Base-by-base conservation (phyloP, 345 rosid genomes). In the Carallia pectinifolia region DNA sequence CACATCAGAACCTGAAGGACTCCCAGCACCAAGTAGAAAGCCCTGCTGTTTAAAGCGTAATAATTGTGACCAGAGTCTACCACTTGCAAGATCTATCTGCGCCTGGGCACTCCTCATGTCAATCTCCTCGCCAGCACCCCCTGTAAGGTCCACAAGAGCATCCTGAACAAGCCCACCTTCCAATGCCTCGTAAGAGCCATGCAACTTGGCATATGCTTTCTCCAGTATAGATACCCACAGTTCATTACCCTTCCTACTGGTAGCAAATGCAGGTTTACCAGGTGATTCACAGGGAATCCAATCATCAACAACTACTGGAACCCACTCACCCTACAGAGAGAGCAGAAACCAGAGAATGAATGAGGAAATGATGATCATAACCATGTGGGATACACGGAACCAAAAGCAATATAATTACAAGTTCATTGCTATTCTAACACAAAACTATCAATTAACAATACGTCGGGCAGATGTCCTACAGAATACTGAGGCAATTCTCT, bases 91-190 rank as follows among this genome's bases (percentile, higher is more conserved):
- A 84, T 96, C 99, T 78, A 96, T 92, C 81, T 96, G 99, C 17
- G 98, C 98, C 83, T 89, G 98, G 62, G 99, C 88, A 82, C 97
- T 90, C 82, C 99, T 85, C 93, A 96, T 89, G 80, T 96, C 99
- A 69, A 96, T 96, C 87, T 96, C 99, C 85, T 96, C 99, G 64
- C 98, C 99, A 70, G 99, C 99, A 66, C 99, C 99, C 62, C 99
- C 99, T 18, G 99, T 96, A 40, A 96, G 90, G 86, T 96, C 99
- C 67, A 96, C 99, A 68, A 96, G 99, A 56, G 99, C 99, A 84
- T 96, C 99, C 81, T 92, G 99, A 77, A 96, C 99, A 67, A 96
- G 94, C 66, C 99, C 98, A 6, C 99, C 99, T 80, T 96, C 99
- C 76, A 96, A 79, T 62, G 99, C 99, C 86, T 96, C 99, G 38